phyloP scores from a whole-genome alignment of 306 rosid genomes.

The Trifolium dubium region DNA sequence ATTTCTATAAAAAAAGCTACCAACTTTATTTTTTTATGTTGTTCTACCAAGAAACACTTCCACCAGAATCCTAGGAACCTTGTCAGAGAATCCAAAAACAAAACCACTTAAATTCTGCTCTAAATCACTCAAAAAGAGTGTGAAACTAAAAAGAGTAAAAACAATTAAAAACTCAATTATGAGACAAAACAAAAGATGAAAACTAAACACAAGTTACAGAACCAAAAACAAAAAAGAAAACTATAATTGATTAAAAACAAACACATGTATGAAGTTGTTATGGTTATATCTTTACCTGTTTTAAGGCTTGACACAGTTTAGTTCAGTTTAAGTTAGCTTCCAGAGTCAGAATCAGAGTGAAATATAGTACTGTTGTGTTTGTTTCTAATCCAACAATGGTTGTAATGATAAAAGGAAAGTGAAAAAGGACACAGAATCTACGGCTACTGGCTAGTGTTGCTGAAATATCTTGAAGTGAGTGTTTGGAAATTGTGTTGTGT shows the following conservation, averaged over 20 bases:
- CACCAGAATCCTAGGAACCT: conserved; percentile 61
- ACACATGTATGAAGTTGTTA: conserved; percentile 1
- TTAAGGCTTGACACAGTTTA: background rate
- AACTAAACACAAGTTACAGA: background rate
- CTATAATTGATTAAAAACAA: conserved; percentile 8
- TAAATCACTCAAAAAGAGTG: conserved; percentile 11
- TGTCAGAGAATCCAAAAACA: conserved; percentile 43
- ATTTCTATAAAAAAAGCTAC: conserved; percentile 49
- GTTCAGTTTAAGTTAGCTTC: conserved; percentile 13
- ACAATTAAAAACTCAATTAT: background rate
- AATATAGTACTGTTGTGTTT: background rate
- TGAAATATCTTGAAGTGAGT: background rate
- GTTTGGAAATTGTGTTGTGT: background rate
- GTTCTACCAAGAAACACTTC: conserved; percentile 42
- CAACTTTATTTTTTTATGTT: conserved; percentile 36
- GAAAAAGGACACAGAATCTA: background rate
- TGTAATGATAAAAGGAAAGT: too few relatives aligned
- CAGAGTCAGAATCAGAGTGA: conserved; percentile 54
- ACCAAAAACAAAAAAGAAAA: background rate
- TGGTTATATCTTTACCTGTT: conserved; percentile 25
- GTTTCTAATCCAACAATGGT: background rate
- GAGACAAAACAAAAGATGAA: background rate
- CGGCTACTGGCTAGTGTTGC: background rate
- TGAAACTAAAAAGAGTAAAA: background rate
- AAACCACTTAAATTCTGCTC: conserved; percentile 43